Percentiles rank a stretch among this genome's conserved stretches.
phyloP scores from a whole-genome alignment of 768 basidiomycete species.

The Cyclocybe cylindracea region DNA sequence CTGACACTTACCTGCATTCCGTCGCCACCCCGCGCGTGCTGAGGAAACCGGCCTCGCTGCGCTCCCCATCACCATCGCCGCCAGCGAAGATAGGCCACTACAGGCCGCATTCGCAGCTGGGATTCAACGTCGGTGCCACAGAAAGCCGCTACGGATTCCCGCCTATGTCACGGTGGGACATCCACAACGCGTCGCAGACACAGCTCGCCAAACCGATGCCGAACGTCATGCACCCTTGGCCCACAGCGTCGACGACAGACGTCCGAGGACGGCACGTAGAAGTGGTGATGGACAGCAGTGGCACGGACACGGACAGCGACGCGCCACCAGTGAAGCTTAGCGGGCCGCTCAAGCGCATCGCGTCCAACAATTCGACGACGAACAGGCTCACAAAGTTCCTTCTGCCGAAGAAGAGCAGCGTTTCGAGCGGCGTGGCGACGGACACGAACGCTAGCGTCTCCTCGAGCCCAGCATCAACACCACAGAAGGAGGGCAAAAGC shows the following conservation, averaged over 20 bases:
- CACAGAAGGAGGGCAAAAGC: neutral
- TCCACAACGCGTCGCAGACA: constrained; percentile 4
- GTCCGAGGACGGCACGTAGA: too few relatives aligned
- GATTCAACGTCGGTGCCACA: constrained; percentile 3
- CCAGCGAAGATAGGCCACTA: constrained; percentile 10
- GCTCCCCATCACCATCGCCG: too few relatives aligned
- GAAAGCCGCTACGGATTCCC: constrained; percentile 12
- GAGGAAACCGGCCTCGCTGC: too few relatives aligned
- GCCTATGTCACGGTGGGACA: constrained; percentile 2
- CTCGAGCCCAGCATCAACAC: neutral
- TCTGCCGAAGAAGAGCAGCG: constrained; percentile 18
- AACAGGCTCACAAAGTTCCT: constrained; percentile 19
- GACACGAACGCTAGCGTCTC: neutral
- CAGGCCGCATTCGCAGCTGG: constrained; percentile 12
- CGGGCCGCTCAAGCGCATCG: neutral
- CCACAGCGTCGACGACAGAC: too few relatives aligned
- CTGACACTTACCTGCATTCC: too few relatives aligned
- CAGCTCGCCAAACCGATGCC: constrained; percentile 10
- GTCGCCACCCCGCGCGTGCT: too few relatives aligned
- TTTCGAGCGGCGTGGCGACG: neutral
- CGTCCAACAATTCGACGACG: neutral
- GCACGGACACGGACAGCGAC: too few relatives aligned
- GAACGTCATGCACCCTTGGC: neutral
- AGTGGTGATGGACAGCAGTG: too few relatives aligned
- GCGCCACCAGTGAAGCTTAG: too few relatives aligned